phyloP scores from a whole-genome alignment of 176 grass and related monocot genomes.

The Phoenix dactylifera region DNA sequence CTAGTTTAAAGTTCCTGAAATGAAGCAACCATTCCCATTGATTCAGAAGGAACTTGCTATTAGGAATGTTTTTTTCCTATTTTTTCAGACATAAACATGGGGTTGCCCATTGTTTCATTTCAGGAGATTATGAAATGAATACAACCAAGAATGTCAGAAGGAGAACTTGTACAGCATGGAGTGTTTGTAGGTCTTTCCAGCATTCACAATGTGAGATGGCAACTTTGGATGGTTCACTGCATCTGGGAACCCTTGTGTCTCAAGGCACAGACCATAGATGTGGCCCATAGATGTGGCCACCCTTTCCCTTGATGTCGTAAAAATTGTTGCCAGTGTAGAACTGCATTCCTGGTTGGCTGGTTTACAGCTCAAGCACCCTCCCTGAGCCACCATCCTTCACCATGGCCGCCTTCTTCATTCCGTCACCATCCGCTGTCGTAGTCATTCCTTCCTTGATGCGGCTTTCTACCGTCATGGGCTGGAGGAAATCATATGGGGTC shows the following conservation, averaged over 20 bases:
- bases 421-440: slow-evolving; percentile 32
- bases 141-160: too few species aligned
- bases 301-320: slow-evolving; percentile 42
- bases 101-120: too few species aligned
- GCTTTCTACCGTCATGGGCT: slow-evolving; percentile 29
- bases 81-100: too few species aligned
- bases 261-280: slow-evolving; percentile 37
- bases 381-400: slow-evolving; percentile 39
- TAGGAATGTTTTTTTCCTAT: too few species aligned
- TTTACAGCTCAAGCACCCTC: slow-evolving; percentile 45
- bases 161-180: slow-evolving; percentile 66
- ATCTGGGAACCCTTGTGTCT: slow-evolving; percentile 71
- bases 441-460: slow-evolving; percentile 39
- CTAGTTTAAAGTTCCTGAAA: too few species aligned
- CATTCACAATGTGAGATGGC: slow-evolving; percentile 50
- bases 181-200: slow-evolving; percentile 53
- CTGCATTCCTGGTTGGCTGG: slow-evolving; percentile 65
- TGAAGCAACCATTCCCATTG: too few species aligned
- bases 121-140: too few species aligned
- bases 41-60: too few species aligned
- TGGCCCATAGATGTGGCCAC: slow-evolving; percentile 31
- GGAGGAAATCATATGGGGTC: slow-evolving; percentile 53
- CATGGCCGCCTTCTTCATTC: slow-evolving; percentile 37
- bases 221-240: slow-evolving; percentile 82
- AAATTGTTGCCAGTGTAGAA: slow-evolving; percentile 60